Conservation (phyloP, 2,329 filamentous ascomycete species). For the Colletotrichum scovillei region DNA sequence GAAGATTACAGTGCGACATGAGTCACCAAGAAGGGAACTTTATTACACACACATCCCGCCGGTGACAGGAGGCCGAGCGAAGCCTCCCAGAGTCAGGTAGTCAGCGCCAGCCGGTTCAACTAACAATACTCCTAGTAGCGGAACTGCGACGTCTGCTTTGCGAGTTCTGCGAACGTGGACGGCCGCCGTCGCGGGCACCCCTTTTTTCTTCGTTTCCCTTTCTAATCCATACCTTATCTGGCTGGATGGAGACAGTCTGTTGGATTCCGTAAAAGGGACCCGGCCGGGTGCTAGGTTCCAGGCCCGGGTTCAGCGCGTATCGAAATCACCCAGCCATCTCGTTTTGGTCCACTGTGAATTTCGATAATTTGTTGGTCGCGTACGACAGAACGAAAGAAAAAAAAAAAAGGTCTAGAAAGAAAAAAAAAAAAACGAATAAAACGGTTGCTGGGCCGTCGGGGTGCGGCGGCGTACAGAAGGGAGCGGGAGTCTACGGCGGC, state of each 20-base stretch:
- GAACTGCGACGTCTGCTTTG: too few relatives aligned
- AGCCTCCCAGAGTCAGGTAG: background rate
- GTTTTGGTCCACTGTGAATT: constrained; percentile 16
- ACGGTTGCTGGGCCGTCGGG: background rate
- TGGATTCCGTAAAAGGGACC: background rate
- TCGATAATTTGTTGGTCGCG: background rate
- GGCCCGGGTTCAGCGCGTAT: constrained; percentile 30
- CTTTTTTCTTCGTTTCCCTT: background rate
- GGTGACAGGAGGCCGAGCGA: background rate
- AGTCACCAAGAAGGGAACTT: background rate
- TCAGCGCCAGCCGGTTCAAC: too few relatives aligned
- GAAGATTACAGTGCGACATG: constrained; percentile 1
- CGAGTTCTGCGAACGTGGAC: background rate
- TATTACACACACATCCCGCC: constrained; percentile 6
- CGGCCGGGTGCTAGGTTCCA: background rate
- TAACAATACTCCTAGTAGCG: too few relatives aligned
- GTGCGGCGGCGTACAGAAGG: background rate
- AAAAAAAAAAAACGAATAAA: background rate
- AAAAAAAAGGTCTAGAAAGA: background rate
- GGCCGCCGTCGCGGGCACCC: background rate
- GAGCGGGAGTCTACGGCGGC: background rate
- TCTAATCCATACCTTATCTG: constrained; percentile 20
- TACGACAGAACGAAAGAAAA: background rate
- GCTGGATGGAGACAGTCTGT: background rate
- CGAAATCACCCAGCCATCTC: constrained; percentile 35